Conservation (phyloP, 148 eudicot genomes). For the Rhododendron henanense region DNA sequence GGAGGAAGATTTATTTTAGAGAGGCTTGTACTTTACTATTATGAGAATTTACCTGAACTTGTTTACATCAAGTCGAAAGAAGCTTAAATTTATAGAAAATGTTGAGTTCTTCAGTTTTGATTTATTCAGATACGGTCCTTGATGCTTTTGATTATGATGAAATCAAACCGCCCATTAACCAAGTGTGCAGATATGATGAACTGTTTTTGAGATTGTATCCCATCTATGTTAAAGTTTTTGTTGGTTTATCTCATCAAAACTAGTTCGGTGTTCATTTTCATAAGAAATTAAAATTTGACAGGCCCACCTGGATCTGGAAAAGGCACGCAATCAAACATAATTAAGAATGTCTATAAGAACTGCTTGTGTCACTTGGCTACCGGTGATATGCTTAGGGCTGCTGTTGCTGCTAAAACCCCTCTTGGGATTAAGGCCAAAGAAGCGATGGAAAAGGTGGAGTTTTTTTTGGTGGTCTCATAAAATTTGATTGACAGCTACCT, state of each 20-base stretch:
- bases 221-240: neutral
- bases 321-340: too few species aligned
- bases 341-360: too few species aligned
- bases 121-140: neutral
- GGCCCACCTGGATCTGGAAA: slow-evolving; percentile 96
- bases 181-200: neutral
- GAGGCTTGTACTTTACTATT: neutral
- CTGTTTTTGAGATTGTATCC: neutral
- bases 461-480: too few species aligned
- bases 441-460: too few species aligned
- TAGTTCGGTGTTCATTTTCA: neutral
- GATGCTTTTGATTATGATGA: neutral
- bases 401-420: too few species aligned
- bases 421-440: too few species aligned
- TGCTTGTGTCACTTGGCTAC: too few species aligned
- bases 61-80: neutral
- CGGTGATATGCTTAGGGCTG: too few species aligned
- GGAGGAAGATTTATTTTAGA: neutral
- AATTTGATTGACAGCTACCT: too few species aligned
- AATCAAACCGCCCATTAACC: neutral
- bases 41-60: neutral
- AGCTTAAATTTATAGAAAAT: neutral
- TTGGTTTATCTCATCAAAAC: neutral
- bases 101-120: neutral
- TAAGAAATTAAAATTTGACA: slow-evolving; percentile 13